Conservation (phyloP, 108 stramenopile genomes). For the Discostella stelligeroides region DNA sequence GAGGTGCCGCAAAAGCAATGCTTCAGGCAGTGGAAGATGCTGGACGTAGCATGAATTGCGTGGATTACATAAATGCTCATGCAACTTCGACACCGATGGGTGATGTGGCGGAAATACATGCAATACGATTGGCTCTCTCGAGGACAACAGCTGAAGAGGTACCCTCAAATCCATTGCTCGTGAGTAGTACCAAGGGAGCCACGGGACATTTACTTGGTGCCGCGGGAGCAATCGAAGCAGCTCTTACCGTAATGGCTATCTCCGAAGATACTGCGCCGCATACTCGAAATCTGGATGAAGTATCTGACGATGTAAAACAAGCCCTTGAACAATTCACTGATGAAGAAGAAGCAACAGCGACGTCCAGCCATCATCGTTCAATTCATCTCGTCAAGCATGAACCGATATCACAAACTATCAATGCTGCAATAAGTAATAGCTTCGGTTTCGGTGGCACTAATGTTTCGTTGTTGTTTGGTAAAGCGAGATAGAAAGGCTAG, state of each 20-base stretch:
- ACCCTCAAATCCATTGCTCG: constrained; percentile 32
- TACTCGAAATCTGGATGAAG: constrained; percentile 77
- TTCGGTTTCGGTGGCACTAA: constrained; percentile 99
- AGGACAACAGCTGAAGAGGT: neutral
- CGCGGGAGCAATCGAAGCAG: constrained; percentile 95
- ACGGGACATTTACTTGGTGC: constrained; percentile 97
- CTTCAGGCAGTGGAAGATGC: constrained; percentile 65
- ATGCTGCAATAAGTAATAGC: constrained; percentile 85
- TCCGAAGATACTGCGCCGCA: constrained; percentile 71
- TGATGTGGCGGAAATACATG: constrained; percentile 88
- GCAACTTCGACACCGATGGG: constrained; percentile 97
- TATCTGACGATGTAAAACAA: constrained; percentile 26
- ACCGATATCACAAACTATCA: constrained; percentile 25
- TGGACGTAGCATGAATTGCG: constrained; percentile 32
- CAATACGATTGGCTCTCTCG: constrained; percentile 67
- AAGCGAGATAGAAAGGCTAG: constrained; percentile 2
- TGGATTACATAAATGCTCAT: constrained; percentile 96
- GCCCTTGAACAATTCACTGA: constrained; percentile 12
- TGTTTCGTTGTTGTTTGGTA: constrained; percentile 84
- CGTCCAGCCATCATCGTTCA: neutral
- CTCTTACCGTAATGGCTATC: constrained; percentile 79
- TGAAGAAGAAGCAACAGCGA: constrained; percentile 1
- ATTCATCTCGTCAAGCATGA: constrained; percentile 53
- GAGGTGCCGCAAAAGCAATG: constrained; percentile 88
- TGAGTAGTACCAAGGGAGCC: constrained; percentile 95